A percentile compares a stretch with the other conserved stretches of the same genome.
Conservation (phyloP, 2,329 filamentous ascomycete genomes). For the Lojkania enalia region DNA sequence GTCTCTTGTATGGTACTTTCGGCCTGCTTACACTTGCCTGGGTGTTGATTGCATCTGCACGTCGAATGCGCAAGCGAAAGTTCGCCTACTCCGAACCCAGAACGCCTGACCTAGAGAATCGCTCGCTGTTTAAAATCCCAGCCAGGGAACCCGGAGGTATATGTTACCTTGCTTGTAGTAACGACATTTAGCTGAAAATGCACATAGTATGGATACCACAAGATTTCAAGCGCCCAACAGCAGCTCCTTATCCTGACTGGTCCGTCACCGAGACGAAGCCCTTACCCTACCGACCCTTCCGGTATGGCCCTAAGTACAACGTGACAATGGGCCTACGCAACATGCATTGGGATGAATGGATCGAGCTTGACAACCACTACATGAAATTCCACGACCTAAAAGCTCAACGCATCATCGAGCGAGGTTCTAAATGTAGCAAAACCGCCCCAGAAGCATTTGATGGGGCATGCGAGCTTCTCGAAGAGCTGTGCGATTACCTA, state of each 20-base stretch:
- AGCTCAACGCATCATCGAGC: conserved; percentile 65
- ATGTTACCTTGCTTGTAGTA: conserved; percentile 3
- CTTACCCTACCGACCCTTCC: conserved; percentile 76
- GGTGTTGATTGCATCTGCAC: conserved; percentile 31
- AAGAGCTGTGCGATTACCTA: conserved; percentile 72
- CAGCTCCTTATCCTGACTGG: conserved; percentile 69
- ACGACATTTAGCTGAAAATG: background rate
- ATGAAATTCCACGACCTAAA: conserved; percentile 74
- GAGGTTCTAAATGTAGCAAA: conserved; percentile 67
- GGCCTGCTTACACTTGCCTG: conserved; percentile 38
- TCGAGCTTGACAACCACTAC: conserved; percentile 82
- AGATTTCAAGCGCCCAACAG: conserved; percentile 62
- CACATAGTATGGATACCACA: conserved; percentile 59
- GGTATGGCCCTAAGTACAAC: conserved; percentile 75
- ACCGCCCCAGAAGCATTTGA: conserved; percentile 72
- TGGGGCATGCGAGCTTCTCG: conserved; percentile 73
- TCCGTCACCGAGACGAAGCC: conserved; percentile 69
- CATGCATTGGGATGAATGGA: conserved; percentile 74
- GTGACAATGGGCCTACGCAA: conserved; percentile 77
- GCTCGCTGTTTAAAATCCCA: conserved; percentile 38
- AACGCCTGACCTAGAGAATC: conserved; percentile 55
- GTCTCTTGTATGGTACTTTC: conserved; percentile 36
- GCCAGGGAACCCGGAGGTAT: conserved; percentile 54
- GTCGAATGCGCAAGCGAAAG: conserved; percentile 21
- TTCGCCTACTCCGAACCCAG: conserved; percentile 15